Percentiles rank a stretch among this genome's conserved stretches.
Conservation (phyloP, 108 stramenopile genomes). For the Poteriospumella lacustris region DNA sequence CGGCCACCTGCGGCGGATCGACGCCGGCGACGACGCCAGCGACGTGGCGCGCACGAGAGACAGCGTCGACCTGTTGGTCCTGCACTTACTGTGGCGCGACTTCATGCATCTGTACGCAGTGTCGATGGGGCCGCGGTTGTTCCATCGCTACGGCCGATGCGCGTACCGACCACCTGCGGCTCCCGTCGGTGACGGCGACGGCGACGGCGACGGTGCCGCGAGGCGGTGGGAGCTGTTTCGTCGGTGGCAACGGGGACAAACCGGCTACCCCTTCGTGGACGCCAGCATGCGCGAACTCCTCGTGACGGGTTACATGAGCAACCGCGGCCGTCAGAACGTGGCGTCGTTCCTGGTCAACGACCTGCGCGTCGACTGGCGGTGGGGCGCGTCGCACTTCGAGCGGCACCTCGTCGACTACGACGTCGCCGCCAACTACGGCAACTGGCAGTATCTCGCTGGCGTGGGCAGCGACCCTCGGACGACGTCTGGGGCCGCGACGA, state of each 20-base stretch:
- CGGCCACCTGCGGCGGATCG: conserved; percentile 77
- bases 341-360: conserved; percentile 84
- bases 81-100: conserved; percentile 90
- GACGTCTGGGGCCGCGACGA: too few relatives aligned
- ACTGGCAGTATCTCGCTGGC: conserved; percentile 89
- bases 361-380: conserved; percentile 86
- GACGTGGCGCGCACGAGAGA: conserved; percentile 84
- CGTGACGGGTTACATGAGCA: conserved; percentile 91
- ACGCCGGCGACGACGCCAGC: too few relatives aligned
- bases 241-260: conserved; percentile 72
- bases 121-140: too few relatives aligned
- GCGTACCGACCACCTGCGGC: too few relatives aligned
- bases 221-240: conserved; percentile 54
- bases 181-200: too few relatives aligned
- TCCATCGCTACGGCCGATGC: too few relatives aligned
- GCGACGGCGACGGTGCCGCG: too few relatives aligned
- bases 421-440: conserved; percentile 84
- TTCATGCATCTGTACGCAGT: conserved; percentile 84
- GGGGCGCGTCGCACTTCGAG: conserved; percentile 87
- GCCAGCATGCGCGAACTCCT: conserved; percentile 95
- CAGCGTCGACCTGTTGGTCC: conserved; percentile 88
- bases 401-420: conserved; percentile 80
- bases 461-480: conserved; percentile 74
- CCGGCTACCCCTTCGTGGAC: conserved; percentile 86
- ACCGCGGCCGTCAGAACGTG: conserved; percentile 90